Base-by-base conservation (phyloP, 257 asterid genomes). In the Nicotiana tabacum region DNA sequence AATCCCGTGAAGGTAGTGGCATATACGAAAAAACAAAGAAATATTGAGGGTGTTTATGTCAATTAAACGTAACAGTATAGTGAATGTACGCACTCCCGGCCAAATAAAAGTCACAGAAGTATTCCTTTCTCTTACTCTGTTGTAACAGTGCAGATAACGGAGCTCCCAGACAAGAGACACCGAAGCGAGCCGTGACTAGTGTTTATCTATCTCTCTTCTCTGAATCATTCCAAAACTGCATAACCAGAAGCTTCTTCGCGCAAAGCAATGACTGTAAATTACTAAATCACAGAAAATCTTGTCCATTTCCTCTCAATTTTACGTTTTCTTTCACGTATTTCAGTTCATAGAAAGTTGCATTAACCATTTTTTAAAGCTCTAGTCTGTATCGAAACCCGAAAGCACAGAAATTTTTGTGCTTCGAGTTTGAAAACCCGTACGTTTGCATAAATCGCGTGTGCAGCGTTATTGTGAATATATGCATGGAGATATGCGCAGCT, bases 111-210 rank as follows among this genome's bases (percentile, higher is more conserved):
- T 48, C 5, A 10, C 77, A 35, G 66, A 39, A 58, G 85, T 61
- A 35, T 35, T 43, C 77, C 43, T 3, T 9, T 60, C 30, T 77
- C 82, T 58, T 3, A 30, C 57, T 77, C 3, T 16, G 80, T 76
- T 32, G 51, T 43, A 35, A 48, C 82, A 29, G 53, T 62, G 64
- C 78, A 65, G 87, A 85, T 84, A 80, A 82, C 89, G 78, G 85
- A 68, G 68, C 77, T 27, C 21, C 87, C 84, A 83, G 89, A 91
- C 89, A 88, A 85, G n/a, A 39, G 24, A 57, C 88, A 89, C 90
- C 90, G 92, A 77, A 80, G 85, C 90, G 80, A 82, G 58, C 27
- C 69, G 87, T 67, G 61, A 21, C 43, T 66, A n/a, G 61, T 61
- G 61, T 66, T 46, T 24, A 24, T 72, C 79, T 72, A 57, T 72